Base-by-base conservation (phyloP, 441 rosid species). In the Syzygium syzygioides region DNA sequence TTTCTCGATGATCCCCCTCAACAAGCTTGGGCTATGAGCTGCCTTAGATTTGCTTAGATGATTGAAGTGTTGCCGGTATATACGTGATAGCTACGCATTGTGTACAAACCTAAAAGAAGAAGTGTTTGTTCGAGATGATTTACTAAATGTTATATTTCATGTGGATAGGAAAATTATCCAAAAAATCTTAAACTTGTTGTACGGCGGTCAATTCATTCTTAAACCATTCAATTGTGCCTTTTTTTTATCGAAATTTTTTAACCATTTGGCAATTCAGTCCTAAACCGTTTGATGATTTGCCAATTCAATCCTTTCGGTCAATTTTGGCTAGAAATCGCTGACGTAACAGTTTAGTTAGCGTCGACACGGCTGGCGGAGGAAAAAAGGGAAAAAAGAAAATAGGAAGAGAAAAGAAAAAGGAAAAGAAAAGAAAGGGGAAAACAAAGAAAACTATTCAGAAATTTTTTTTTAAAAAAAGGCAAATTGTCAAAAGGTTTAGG, bases 181-280 rank as follows among this genome's bases (percentile, higher is more conserved):
- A 57, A 37, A 68, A 37, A 1, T 14, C 5, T 4, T 3, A 11
- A 11, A 71, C 3, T 23, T 37, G 37, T 37, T 20, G 20, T 37
- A 71, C 1, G 1, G 0, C 4, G 2, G 15, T 11, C 3, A 41
- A 37, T 71, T 71, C 15, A 71, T 1, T 37, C 23, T 1, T 71
- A 71, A 37, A 4, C 5, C 0, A 37, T 37, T 20, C 14, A 37
- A 37, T 37, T 37, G 14, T 68, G 3, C 6, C 28, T 20, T 30
- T 64, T 15, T n/a, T 30, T 15, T 64, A 4, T 45, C 3, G 17
- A 64, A 7, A 64, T 6, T 30, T 30, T 19, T 64, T 64, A 11
- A 64, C 4, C 1, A 64, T 64, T 64, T 64, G 3, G 1, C 56
- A 0, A 11, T 28, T 25, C 26, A 26, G 30, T 59, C 3, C 6